Percentiles rank a stretch among this genome's conserved stretches.
These are phyloP conservation scores for Lomentospora prolificans DNA, from an alignment of 2,329 filamentous ascomycete species.

Conservation along the genomic window DNA sequence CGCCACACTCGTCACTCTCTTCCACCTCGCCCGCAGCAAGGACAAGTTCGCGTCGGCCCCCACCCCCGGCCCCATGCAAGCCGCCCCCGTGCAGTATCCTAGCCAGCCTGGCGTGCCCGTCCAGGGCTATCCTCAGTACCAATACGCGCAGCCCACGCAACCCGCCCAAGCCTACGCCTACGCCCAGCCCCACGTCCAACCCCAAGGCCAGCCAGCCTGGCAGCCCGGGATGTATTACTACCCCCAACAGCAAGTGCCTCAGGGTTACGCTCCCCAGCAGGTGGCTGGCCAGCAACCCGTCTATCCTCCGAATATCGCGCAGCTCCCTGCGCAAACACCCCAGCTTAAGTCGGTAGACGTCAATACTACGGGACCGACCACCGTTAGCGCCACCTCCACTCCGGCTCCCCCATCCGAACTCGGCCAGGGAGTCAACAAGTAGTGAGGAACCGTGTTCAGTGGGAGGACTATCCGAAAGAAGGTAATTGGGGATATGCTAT, in stretches of 20 bases:
- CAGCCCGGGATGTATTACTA: conserved; percentile 3
- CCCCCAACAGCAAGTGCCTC: neutral
- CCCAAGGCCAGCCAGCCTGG: neutral
- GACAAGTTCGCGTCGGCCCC: conserved; percentile 19
- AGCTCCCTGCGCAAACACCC: conserved; percentile 6
- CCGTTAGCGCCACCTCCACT: conserved; percentile 3
- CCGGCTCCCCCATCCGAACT: neutral
- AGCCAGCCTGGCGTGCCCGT: neutral
- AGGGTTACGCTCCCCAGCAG: neutral
- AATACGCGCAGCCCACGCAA: neutral
- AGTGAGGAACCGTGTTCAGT: neutral
- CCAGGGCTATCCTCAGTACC: neutral
- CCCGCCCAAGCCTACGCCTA: neutral
- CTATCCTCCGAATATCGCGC: conserved; percentile 3
- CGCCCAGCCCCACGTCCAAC: neutral
- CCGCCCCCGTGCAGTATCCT: conserved; percentile 2
- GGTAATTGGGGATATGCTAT: neutral
- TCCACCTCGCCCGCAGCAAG: conserved; percentile 17
- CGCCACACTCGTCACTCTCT: conserved; percentile 16
- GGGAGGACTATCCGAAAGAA: neutral
- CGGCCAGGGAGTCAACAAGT: neutral
- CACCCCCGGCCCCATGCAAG: neutral
- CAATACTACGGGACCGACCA: neutral
- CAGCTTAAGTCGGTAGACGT: too few relatives aligned
- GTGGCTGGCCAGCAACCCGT: neutral